Conservation (phyloP, 176 grass and related monocot species). For the Tuctoria greenei region DNA sequence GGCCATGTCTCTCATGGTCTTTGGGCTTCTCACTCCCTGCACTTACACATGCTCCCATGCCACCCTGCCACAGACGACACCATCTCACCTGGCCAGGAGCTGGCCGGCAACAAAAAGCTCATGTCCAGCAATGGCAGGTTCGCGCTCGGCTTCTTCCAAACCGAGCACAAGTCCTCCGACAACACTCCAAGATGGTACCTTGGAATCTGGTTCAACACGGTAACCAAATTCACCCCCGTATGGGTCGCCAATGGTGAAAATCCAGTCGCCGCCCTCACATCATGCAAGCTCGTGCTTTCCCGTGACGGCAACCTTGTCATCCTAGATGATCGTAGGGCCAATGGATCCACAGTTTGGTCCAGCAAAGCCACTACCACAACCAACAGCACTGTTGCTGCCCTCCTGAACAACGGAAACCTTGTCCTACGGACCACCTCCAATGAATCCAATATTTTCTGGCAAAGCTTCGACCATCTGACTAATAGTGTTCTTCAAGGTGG, state of each 20-base stretch:
- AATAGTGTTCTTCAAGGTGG: slow-evolving; percentile 36
- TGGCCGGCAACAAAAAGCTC: slow-evolving; percentile 26
- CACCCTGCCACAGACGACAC: slow-evolving; percentile 2
- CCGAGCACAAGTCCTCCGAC: neutral
- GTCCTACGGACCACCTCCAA: slow-evolving; percentile 34
- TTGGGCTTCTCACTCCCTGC: neutral
- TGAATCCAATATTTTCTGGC: slow-evolving; percentile 43
- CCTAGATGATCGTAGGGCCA: neutral
- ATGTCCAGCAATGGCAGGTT: slow-evolving; percentile 43
- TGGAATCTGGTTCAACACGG: slow-evolving; percentile 52
- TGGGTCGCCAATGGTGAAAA: slow-evolving; percentile 53
- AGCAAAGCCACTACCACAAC: slow-evolving; percentile 16
- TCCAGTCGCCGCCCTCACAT: neutral
- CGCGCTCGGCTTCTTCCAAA: slow-evolving; percentile 61
- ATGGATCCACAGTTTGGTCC: slow-evolving; percentile 33
- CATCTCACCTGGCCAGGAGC: neutral
- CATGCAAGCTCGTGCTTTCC: slow-evolving; percentile 25
- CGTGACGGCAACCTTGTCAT: slow-evolving; percentile 53
- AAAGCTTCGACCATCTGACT: slow-evolving; percentile 66
- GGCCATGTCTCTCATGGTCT: neutral
- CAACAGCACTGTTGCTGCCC: slow-evolving; percentile 7
- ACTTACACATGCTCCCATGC: neutral
- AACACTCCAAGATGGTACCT: slow-evolving; percentile 25
- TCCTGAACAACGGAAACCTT: slow-evolving; percentile 45
- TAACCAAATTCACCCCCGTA: slow-evolving; percentile 40